Percentiles rank a stretch among this genome's conserved stretches.
Conservation (phyloP, 805 yeast genomes). For the Clavispora fructus region DNA sequence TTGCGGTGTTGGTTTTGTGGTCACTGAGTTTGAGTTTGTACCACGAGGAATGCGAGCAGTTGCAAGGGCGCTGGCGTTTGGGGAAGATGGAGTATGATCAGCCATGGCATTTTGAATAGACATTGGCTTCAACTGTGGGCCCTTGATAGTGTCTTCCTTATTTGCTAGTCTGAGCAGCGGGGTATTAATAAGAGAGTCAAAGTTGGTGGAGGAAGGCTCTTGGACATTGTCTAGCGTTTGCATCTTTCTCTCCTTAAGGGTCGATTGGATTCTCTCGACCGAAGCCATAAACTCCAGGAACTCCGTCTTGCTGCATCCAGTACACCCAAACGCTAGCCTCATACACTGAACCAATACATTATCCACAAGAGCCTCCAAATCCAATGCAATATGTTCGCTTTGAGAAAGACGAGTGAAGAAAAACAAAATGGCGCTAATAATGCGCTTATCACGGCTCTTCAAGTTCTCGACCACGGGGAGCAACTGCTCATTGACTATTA, state of each 20-base stretch:
- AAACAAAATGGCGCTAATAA: slow-evolving; percentile 48
- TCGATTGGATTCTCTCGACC: slow-evolving; percentile 5
- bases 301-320: slow-evolving; percentile 31
- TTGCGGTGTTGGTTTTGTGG: background rate
- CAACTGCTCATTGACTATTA: slow-evolving; percentile 68
- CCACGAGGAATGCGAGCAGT: no score
- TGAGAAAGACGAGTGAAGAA: slow-evolving; percentile 49
- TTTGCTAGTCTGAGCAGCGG: slow-evolving; percentile 21
- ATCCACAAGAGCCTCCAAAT: slow-evolving; percentile 11
- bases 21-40: background rate
- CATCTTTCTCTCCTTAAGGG: slow-evolving; percentile 5
- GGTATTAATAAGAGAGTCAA: slow-evolving; percentile 27
- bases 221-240: background rate
- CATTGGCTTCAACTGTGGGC: slow-evolving; percentile 17
- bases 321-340: slow-evolving; percentile 33
- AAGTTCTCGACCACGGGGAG: slow-evolving; percentile 72
- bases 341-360: slow-evolving; percentile 13
- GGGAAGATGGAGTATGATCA: background rate
- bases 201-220: slow-evolving; percentile 8
- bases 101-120: slow-evolving; percentile 1
- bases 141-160: slow-evolving; percentile 19
- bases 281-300: slow-evolving; percentile 24
- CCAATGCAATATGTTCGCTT: slow-evolving; percentile 22
- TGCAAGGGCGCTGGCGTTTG: no score
- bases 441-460: slow-evolving; percentile 70